Evolutionary conservation across 805 yeast species (phyloP).

Genomic region (Yarrowia yakushimensis): DNA sequence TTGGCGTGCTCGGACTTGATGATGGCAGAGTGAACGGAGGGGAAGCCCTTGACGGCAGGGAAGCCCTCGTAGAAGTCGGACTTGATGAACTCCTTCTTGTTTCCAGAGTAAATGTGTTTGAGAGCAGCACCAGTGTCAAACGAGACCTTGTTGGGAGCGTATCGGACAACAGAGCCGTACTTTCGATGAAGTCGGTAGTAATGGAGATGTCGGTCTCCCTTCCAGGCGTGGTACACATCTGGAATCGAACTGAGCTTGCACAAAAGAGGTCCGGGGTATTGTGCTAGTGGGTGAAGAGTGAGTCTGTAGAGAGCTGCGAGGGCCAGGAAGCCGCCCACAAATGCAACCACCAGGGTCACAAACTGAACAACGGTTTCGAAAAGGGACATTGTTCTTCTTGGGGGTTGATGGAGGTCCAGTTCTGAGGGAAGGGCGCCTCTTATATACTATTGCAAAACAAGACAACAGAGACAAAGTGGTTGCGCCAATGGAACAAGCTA

Average conservation of each 20-base stretch:
- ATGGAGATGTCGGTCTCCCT: conserved; percentile 28
- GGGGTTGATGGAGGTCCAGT: background rate
- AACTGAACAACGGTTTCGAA: conserved; percentile 9
- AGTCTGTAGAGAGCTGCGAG: conserved; percentile 21
- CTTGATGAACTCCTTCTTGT: conserved; percentile 26
- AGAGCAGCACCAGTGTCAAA: conserved; percentile 27
- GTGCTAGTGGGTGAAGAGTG: conserved; percentile 26
- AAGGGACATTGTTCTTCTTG: background rate
- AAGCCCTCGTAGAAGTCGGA: conserved; percentile 29
- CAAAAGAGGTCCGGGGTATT: conserved; percentile 28
- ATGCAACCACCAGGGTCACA: conserved; percentile 6
- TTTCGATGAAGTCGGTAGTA: conserved; percentile 25
- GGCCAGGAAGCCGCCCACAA: conserved; percentile 27
- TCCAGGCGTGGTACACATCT: conserved; percentile 28
- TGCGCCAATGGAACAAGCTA: conserved; percentile 6
- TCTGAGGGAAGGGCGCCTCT: background rate
- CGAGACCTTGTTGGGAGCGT: conserved; percentile 28
- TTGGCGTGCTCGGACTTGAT: conserved; percentile 27
- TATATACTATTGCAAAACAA: background rate
- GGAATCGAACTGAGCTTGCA: conserved; percentile 26
- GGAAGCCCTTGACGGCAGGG: conserved; percentile 29
- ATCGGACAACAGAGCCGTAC: conserved; percentile 28
- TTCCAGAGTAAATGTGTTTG: conserved; percentile 27
- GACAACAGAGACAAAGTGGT: background rate
- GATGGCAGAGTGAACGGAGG: conserved; percentile 28